Percentiles rank a stretch among this genome's conserved stretches.
Evolutionary conservation across 31 red algal species (phyloP).

Genomic region (Endocladia muricata): DNA sequence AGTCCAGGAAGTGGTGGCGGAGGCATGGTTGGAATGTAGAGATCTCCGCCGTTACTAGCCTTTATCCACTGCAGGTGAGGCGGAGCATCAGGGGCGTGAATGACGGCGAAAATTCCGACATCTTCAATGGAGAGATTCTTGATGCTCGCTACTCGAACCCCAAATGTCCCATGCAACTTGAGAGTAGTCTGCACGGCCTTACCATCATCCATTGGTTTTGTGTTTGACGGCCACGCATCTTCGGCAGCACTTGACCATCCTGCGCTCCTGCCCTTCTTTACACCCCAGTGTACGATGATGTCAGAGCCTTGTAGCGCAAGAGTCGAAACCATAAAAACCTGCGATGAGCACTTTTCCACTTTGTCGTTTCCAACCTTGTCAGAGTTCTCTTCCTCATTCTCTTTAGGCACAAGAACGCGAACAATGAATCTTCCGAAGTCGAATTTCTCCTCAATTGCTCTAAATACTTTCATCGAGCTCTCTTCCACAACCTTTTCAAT

Average conservation of each 20-base stretch:
- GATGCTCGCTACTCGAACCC: conserved; percentile 59
- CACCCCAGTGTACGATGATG: conserved; percentile 90
- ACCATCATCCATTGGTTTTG: conserved; percentile 65
- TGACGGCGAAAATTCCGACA: conserved; percentile 70
- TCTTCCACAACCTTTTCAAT: conserved; percentile 1
- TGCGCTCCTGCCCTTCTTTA: conserved; percentile 49
- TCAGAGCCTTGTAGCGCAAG: conserved; percentile 63
- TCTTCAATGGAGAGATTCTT: conserved; percentile 37
- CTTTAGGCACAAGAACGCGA: conserved; percentile 21
- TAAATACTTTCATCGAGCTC: conserved; percentile 32
- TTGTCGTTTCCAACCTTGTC: conserved; percentile 5
- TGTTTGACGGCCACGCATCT: conserved; percentile 32
- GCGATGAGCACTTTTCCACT: conserved; percentile 15
- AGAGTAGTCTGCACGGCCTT: conserved; percentile 68
- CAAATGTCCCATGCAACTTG: conserved; percentile 39
- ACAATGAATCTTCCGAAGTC: conserved; percentile 63
- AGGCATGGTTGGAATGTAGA: conserved; percentile 51
- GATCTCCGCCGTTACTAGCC: conserved; percentile 53
- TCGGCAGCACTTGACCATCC: conserved; percentile 53
- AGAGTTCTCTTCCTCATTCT: neutral
- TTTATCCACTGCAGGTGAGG: conserved; percentile 70
- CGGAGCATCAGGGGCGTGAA: conserved; percentile 68
- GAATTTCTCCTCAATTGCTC: conserved; percentile 39
- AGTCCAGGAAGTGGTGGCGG: conserved; percentile 76
- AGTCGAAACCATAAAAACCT: conserved; percentile 59